Base-by-base conservation (phyloP, 306 rosid species). In the Canavalia ensiformis region DNA sequence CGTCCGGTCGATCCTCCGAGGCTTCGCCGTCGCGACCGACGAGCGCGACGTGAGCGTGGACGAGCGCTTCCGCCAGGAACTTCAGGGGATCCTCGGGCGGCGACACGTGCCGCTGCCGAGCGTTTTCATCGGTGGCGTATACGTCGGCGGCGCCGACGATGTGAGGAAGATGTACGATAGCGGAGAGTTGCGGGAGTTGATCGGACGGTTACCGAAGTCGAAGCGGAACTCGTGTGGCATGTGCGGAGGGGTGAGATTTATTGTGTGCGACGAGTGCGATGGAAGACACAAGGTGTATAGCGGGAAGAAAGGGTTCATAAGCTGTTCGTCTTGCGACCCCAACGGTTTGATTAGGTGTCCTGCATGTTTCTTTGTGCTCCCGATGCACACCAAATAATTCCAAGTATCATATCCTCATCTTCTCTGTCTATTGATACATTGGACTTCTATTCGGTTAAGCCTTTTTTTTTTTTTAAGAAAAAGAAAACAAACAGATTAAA, bases 1-100 rank as follows among this genome's bases (percentile, higher is more conserved):
- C 73, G 93, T 90, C 64, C 84, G 88, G 30, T 90, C 95, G 0
- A 93, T 95, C 33, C 91, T 95, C 57, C 88, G 81, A 0, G 86
- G 89, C 11, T 90, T 90, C 66, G 76, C 77, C 4, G 89, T 89
- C 51, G 84, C 88, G 5, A 52, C 93, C 56, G 99, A 95, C 88
- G 97, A 93, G 67, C 92, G 99, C 28, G 99, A 95, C 57, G 86
- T 95, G 37, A 90, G 95, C 6, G 88, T 95, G 78, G 99, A 93
- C 82, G 79, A 84, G 0, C 67, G 70, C 34, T 93, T 81, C 58
- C 82, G 87, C 29, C 78, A 87, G 49, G 97, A 95, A 80, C 79
- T 95, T 11, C 88, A 87, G 76, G 81, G 4, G 65, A 79, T 90
- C 41, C 62, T 89, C 3, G 92, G 94, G 8, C 64, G 83, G 29